Evolutionary conservation across 2,329 filamentous ascomycete species (phyloP).

Genomic region (Neopestalotiopsis clavispora): DNA sequence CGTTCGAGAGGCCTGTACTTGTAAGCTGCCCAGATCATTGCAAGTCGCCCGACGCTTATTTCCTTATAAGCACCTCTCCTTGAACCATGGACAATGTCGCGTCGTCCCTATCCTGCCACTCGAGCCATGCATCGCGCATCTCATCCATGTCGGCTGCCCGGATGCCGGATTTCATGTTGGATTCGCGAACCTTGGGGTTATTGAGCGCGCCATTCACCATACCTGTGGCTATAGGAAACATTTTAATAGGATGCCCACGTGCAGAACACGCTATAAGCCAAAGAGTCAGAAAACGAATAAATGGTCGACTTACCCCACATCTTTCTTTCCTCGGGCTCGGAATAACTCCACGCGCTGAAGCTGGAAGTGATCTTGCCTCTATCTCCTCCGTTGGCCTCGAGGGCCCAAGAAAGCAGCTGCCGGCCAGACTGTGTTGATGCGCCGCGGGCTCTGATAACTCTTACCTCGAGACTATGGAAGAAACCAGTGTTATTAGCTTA

Average conservation of each 20-base stretch:
- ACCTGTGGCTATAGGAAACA: background rate
- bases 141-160: slow-evolving; percentile 29
- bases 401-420: slow-evolving; percentile 34
- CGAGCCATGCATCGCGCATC: slow-evolving; percentile 31
- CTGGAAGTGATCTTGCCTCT: background rate
- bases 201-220: background rate
- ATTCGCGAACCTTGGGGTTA: background rate
- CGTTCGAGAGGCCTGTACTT: too few species aligned
- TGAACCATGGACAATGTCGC: slow-evolving; percentile 30
- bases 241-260: too few species aligned
- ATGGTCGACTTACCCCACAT: background rate
- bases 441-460: slow-evolving; percentile 26
- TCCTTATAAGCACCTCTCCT: slow-evolving; percentile 20
- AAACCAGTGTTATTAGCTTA: too few species aligned
- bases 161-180: background rate
- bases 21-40: too few species aligned
- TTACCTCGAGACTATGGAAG: slow-evolving; percentile 9
- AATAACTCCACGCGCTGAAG: background rate
- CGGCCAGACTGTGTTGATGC: slow-evolving; percentile 26
- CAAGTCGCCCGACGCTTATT: too few species aligned
- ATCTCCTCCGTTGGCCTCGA: slow-evolving; percentile 26
- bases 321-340: background rate
- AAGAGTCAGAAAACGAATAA: too few species aligned
- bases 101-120: slow-evolving; percentile 30
- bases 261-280: background rate